Base-by-base conservation (phyloP, 306 rosid genomes). In the Trichosanthes cucumerina region DNA sequence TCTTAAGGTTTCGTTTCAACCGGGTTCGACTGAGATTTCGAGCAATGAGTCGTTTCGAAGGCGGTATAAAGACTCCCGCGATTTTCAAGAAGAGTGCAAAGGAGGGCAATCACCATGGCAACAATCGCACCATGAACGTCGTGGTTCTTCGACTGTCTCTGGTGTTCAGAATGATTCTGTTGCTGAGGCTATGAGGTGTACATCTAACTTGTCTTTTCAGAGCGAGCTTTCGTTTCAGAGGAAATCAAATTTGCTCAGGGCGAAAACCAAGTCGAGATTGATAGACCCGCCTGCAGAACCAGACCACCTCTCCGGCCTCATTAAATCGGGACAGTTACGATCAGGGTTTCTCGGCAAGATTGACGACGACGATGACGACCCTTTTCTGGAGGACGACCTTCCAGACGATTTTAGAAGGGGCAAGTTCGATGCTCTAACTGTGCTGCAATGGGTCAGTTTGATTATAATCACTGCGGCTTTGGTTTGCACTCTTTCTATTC, bases 371-470 rank as follows among this genome's bases (percentile, higher is more conserved):
- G 97, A 88, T 0, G 91, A 91, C 0, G 98, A 94, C 43, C 96
- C 98, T 24, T 95, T 95, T 81, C 10, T 41, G 69, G 96, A 88
- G 6, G 97, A 93, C 26, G 98, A 93, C 36, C 31, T 88, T 62
- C 98, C 98, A 0, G 84, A 87, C 28, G 86, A 87, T 58, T 91
- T 28, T 69, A 91, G 64, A 80, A 79, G 68, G 50, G 50, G 79
- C 0, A 82, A 87, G 1, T 82, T 90, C n/a, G 82, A 81, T 50
- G 34, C 81, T 0, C 73, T 82, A 82, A 80, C 85, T 59, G 23
- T 94, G n/a, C 80, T 94, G 8, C 91, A 94, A 77, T 92, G 96
- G 95, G 10, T 91, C 50, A 84, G 90, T 28, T 82, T 94, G 88
- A 69, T 95, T 84, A 21, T 86, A 87, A 90, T 91, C 15, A 43